A percentile compares a stretch with the other conserved stretches of the same genome.
phyloP scores from a whole-genome alignment of 1,139 yeast genomes.

The Geotrichum australiense region DNA sequence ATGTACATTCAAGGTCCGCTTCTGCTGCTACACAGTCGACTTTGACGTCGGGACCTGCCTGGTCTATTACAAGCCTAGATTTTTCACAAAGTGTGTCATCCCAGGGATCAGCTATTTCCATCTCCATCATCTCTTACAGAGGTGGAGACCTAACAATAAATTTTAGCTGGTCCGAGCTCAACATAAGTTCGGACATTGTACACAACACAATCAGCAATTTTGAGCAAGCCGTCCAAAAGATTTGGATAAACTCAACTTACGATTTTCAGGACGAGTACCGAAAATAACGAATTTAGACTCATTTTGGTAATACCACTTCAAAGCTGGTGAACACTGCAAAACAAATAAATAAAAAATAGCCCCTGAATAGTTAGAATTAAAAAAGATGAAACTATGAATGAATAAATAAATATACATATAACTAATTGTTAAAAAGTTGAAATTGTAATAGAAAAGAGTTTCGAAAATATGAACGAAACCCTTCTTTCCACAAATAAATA shows the following conservation, averaged over 20 bases:
- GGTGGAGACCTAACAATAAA: conserved; percentile 7
- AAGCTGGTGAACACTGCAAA: no score
- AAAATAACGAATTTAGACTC: no score
- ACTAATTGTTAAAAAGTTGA: no score
- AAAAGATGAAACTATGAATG: no score
- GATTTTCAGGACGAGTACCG: no score
- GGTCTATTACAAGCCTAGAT: conserved; percentile 1
- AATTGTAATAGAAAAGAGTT: no score
- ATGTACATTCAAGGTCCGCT: no score
- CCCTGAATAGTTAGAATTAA: no score
- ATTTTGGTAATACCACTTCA: no score
- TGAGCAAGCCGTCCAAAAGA: conserved; percentile 1
- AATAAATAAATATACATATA: no score
- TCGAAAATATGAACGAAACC: no score
- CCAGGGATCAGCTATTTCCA: conserved; percentile 3
- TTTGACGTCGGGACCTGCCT: not conserved
- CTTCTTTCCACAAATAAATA: conserved; percentile 5
- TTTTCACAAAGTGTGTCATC: conserved; percentile 3
- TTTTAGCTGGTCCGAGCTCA: conserved; percentile 3
- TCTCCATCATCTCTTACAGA: conserved; percentile 1
- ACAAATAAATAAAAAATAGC: no score
- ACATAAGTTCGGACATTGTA: not conserved
- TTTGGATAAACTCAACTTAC: conserved; percentile 2
- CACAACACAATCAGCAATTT: not conserved
- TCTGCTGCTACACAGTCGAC: conserved; percentile 5